Percentiles rank a stretch among this genome's conserved stretches.
Evolutionary conservation across 2,329 filamentous ascomycete genomes (phyloP).

Genomic region (Colletotrichum sp.): DNA sequence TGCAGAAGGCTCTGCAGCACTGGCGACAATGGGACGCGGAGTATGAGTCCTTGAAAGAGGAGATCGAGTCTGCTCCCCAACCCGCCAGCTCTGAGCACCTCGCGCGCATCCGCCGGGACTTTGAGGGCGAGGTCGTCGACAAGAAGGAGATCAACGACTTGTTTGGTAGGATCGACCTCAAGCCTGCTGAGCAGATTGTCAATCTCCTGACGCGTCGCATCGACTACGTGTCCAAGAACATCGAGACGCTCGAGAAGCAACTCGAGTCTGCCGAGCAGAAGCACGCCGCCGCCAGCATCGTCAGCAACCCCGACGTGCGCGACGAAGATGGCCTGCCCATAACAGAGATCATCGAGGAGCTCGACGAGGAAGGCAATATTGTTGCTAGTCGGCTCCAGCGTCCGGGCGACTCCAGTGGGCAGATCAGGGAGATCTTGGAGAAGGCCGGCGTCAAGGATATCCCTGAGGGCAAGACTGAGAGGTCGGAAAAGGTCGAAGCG

Average conservation of each 20-base stretch:
- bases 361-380: conserved; percentile 90
- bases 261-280: conserved; percentile 73
- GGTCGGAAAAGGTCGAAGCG: neutral
- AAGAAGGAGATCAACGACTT: conserved; percentile 60
- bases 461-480: conserved; percentile 25
- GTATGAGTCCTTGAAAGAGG: conserved; percentile 88
- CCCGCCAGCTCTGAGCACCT: conserved; percentile 59
- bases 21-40: conserved; percentile 93
- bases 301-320: conserved; percentile 64
- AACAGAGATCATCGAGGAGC: conserved; percentile 88
- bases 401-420: conserved; percentile 71
- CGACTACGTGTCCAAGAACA: conserved; percentile 89
- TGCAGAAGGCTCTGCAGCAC: conserved; percentile 78
- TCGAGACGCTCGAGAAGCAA: conserved; percentile 75
- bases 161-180: conserved; percentile 47
- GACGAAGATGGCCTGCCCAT: conserved; percentile 78
- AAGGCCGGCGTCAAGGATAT: conserved; percentile 74
- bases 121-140: conserved; percentile 67
- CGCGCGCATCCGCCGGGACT: conserved; percentile 59
- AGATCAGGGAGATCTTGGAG: conserved; percentile 74
- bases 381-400: conserved; percentile 69
- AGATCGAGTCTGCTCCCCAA: conserved; percentile 65
- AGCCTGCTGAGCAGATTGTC: conserved; percentile 67
- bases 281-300: conserved; percentile 65
- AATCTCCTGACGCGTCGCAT: conserved; percentile 75